Evolutionary conservation across 495 filamentous ascomycete genomes (phyloP), one percentile per base, ranked within the genome.

Genomic region (Penicillium malachiteum): DNA sequence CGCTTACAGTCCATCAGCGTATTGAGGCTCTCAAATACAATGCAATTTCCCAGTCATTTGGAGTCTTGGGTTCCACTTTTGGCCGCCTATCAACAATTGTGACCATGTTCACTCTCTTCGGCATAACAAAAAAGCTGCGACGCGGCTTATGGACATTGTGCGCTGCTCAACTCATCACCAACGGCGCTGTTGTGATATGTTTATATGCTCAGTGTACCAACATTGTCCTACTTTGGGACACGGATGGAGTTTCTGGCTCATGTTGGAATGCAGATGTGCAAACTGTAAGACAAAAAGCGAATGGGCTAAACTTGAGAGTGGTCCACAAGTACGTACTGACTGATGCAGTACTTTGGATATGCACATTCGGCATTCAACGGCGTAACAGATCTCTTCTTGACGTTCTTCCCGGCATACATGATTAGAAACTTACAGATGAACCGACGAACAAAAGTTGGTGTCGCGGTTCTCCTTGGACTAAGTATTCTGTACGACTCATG

Each of bases 201-300:
- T 47, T 34, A 17, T 47, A 47, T 8, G 44, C 44, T 2, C 44
- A 47, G n/a, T 47, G 44, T 7, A 47, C 44, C 7, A 47, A 47
- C 10, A 11, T 47, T 8, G 44, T 47, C 12, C 14, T 47, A 7
- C 44, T 47, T 34, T 47, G 44, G 44, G 21, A 47, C 16, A 12
- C 26, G 11, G 32, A 8, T 34, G 44, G 4, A 14, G 21, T 26
- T 26, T 34, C 44, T 9, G 44, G 44, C 3, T n/a, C 44, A 47
- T 47, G 44, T 13, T 47, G 44, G 44, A 47, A 47, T 34, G 44
- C 26, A 26, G 44, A 47, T 47, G 44, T 47, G 44, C 44, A 47
- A 30, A 47, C 44, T 14, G 44, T 47, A 34, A 47, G 44, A 16
- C n/a, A 34, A 47, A 12, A 7, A 34, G 9, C 8, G 8, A 14